Evolutionary conservation across 1,284 basidiomycete species (phyloP).

Genomic region (Malassezia sp.): DNA sequence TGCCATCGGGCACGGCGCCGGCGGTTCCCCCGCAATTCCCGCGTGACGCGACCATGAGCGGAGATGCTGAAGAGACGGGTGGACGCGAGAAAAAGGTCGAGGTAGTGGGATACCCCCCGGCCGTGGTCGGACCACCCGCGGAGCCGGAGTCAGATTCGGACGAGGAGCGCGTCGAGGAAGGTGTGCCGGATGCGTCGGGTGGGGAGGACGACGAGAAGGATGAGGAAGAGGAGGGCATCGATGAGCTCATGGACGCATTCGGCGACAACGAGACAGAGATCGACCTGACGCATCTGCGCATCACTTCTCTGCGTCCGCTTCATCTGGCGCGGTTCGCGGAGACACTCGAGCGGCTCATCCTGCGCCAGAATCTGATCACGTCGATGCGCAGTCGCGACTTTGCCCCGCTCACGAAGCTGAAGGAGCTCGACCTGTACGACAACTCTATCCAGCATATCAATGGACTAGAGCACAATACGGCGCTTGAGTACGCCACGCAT

Average conservation of each 20-base stretch:
- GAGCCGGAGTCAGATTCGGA: constrained; percentile 24
- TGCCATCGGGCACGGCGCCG: not conserved
- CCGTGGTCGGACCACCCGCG: not conserved
- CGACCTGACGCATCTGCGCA: constrained; percentile 72
- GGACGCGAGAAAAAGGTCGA: constrained; percentile 11
- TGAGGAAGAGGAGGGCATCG: constrained; percentile 19
- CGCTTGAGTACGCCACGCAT: constrained; percentile 57
- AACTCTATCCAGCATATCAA: constrained; percentile 58
- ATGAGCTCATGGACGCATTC: constrained; percentile 25
- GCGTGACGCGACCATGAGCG: not conserved
- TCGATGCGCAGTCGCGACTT: constrained; percentile 53
- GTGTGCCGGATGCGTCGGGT: constrained; percentile 8
- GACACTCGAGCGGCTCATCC: constrained; percentile 64
- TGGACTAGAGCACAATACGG: constrained; percentile 49
- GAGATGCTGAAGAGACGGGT: not conserved
- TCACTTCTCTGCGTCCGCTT: constrained; percentile 55
- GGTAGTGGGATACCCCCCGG: constrained; percentile 9
- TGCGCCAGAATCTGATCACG: constrained; percentile 77
- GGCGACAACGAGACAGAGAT: constrained; percentile 49
- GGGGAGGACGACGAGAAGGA: constrained; percentile 14
- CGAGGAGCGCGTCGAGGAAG: constrained; percentile 11
- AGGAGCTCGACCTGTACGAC: constrained; percentile 89
- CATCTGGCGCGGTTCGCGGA: constrained; percentile 59
- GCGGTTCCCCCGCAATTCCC: not conserved
- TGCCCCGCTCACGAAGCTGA: constrained; percentile 56